Base-by-base conservation (phyloP, 1,284 basidiomycete species). In the Phellinidium pouzarii region DNA sequence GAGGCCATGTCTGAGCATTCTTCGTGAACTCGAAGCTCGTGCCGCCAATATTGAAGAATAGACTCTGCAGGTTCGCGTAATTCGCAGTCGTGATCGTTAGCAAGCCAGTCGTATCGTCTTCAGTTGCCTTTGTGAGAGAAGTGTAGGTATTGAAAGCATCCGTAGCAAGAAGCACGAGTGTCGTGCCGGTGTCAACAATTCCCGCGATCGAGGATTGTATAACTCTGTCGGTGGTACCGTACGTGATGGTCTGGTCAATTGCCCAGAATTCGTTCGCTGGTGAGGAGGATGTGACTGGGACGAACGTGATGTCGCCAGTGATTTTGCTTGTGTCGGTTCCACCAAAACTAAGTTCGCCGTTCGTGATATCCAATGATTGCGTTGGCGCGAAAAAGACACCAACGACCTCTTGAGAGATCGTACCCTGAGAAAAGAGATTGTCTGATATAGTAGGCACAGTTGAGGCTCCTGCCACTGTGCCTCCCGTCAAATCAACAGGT, bases 221-320 rank as follows among this genome's bases (percentile, higher is more conserved):
- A 14, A 42, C 46, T 17, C 56, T 56, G 19, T 43, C 36, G 6
- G 45, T 41, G 9, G 31, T 20, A 20, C 64, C 63, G 44, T 68
- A 67, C 11, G 59, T 61, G 41, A 67, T 59, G 1, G 53, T 53
- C 54, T 64, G 65, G 56, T 70, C 60, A 45, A 71, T 65, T 25
- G 68, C 69, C 68, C 68, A 70, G 57, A 63, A 70, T 11, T 59
- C 27, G 22, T 40, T 59, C 8, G 68, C 61, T 2, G 67, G 66
- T 1, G 57, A 61, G 1, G 60, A 58, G 4, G 52, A 23, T 12
- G 60, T 47, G 49, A 56, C 38, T 38, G 46, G 52, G 44, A 42
- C 40, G 36, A 44, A 57, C 12, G 17, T 44, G 17, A 57, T 34
- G 9, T 27, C 23, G 5, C 61, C 59, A 9, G 58, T 60, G 44